Base-by-base conservation (phyloP, 2,329 filamentous ascomycete genomes). In the Colletotrichum paranaense region DNA sequence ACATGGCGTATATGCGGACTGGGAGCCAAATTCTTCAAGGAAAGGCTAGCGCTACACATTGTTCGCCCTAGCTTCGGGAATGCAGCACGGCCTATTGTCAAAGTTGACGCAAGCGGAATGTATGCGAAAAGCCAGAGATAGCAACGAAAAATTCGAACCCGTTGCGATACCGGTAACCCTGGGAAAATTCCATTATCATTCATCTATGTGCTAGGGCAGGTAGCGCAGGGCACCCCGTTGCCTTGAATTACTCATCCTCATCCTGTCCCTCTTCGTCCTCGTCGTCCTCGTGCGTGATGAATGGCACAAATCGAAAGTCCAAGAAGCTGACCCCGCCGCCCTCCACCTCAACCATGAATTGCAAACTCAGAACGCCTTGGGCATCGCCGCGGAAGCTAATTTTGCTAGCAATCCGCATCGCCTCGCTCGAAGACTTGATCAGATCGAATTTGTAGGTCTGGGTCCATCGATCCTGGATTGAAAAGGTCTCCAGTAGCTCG, bases 301-400 rank as follows among this genome's bases (percentile, higher is more conserved):
- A 92, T 19, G 94, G 94, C 70, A 97, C 92, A 79, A 97, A 94
- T 24, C 93, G 88, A 81, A 96, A 97, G 81, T 97, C 94, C 28
- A 97, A 87, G 83, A 96, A 97, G 77, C 91, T 94, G 52, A 91
- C 86, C 28, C 87, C 87, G 5, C 89, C 88, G 7, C 89, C 89
- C 74, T 97, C 94, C 55, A 95, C 88, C 80, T 98, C 95, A 19
- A 99, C 92, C 93, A 99, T 97, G 79, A 98, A 98, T 80, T 99
- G 97, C 81, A 98, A 84, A 82, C 94, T 98, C 76, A 99, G 83
- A 35, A 99, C 96, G 0, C 97, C 96, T 80, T 98, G 94, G 2
- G 90, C 88, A 82, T 99, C 97, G 0, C 95, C 93, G 19, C 97
- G 89, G 74, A 99, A 89, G 80, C 95, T 98, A 71, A 98, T 95